phyloP scores from a whole-genome alignment of 1,139 yeast species.

The Blastobotrys capitulatus region DNA sequence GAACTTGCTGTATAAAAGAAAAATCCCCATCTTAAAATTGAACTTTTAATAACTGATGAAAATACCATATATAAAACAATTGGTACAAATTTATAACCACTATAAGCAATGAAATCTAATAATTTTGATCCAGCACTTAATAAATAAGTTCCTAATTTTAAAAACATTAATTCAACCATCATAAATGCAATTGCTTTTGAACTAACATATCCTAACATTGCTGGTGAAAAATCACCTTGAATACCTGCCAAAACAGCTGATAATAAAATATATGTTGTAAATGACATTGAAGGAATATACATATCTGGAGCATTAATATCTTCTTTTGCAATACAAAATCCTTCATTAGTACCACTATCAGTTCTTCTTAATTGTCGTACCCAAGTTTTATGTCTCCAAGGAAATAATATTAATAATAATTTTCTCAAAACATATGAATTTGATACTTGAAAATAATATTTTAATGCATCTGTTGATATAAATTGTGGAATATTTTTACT shows the following conservation, averaged over 20 bases:
- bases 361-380: constrained; percentile 36
- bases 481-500: constrained; percentile 48
- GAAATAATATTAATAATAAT: constrained; percentile 68
- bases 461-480: constrained; percentile 45
- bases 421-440: constrained; percentile 79
- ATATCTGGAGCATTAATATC: constrained; percentile 95
- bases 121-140: constrained; percentile 53
- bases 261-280: constrained; percentile 77
- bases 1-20: constrained; percentile 38
- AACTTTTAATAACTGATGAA: constrained; percentile 39
- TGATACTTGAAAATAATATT: constrained; percentile 87
- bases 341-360: constrained; percentile 38
- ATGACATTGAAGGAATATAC: constrained; percentile 75
- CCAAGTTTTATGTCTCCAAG: constrained; percentile 74
- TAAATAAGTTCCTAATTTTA: constrained; percentile 60
- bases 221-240: constrained; percentile 89
- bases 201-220: constrained; percentile 83
- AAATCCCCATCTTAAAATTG: constrained; percentile 40
- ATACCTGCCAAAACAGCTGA: constrained; percentile 86
- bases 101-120: constrained; percentile 82
- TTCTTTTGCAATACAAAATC: constrained; percentile 66
- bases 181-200: constrained; percentile 85
- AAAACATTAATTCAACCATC: constrained; percentile 57
- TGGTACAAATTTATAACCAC: constrained; percentile 93
- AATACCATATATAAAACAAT: constrained; percentile 36